Conservation (phyloP, 805 yeast species). For the Lipomyces yamanashiensis region DNA sequence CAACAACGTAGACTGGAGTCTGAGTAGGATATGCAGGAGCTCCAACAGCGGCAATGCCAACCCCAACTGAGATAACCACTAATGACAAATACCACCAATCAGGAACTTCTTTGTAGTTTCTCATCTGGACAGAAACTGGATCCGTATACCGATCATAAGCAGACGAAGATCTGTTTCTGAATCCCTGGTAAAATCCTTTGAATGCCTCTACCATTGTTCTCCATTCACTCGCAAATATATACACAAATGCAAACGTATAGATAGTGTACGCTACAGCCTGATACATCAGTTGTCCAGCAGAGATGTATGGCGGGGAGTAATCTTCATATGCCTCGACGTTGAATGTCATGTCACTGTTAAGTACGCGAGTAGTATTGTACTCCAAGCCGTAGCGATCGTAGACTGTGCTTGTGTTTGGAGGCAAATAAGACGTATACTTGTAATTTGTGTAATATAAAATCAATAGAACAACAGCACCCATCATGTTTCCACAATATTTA, state of each 20-base stretch:
- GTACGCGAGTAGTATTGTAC: conserved; percentile 53
- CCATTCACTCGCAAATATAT: conserved; percentile 64
- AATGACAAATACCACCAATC: conserved; percentile 43
- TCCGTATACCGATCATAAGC: conserved; percentile 59
- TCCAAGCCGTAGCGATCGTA: conserved; percentile 52
- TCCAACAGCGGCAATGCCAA: conserved; percentile 44
- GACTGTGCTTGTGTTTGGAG: conserved; percentile 52
- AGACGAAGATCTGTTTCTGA: conserved; percentile 52
- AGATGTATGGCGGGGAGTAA: conserved; percentile 41
- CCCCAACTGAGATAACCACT: conserved; percentile 49
- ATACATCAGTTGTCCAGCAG: conserved; percentile 56
- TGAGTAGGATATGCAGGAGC: conserved; percentile 41
- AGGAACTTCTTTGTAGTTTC: conserved; percentile 67
- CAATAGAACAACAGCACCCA: conserved; percentile 44
- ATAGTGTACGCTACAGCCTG: conserved; percentile 44
- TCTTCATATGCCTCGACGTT: conserved; percentile 19
- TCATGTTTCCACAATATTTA: conserved; percentile 46
- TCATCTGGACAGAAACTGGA: conserved; percentile 47
- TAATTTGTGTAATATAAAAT: conserved; percentile 53
- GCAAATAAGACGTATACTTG: conserved; percentile 57
- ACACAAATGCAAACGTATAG: conserved; percentile 66
- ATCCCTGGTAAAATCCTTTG: conserved; percentile 55
- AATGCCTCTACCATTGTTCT: conserved; percentile 62
- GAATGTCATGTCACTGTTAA: conserved; percentile 35
- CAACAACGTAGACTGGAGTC: conserved; percentile 67